Evolutionary conservation across 805 yeast species (phyloP).

Genomic region (Candida stauntonica): DNA sequence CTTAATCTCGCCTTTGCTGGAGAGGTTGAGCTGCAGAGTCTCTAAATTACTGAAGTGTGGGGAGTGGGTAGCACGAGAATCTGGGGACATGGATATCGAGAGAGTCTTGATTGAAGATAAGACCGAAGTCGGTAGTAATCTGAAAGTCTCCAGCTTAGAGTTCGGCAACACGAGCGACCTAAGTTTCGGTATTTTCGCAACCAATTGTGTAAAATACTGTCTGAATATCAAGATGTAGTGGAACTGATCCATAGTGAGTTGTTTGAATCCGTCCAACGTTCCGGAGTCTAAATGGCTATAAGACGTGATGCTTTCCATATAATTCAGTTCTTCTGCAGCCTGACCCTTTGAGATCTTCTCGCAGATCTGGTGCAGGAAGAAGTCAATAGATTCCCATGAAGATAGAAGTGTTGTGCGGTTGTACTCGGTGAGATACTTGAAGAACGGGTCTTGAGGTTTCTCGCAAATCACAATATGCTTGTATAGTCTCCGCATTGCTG

Average conservation of each 20-base stretch:
- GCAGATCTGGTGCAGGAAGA: constrained; percentile 17
- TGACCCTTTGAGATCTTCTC: background rate
- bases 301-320: constrained; percentile 20
- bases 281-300: constrained; percentile 23
- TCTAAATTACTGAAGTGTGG: background rate
- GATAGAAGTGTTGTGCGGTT: constrained; percentile 4
- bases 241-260: constrained; percentile 12
- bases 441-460: constrained; percentile 22
- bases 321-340: constrained; percentile 6
- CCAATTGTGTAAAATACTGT: constrained; percentile 22
- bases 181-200: constrained; percentile 13
- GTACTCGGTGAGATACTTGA: background rate
- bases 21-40: background rate
- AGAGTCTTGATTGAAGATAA: background rate
- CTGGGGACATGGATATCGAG: background rate
- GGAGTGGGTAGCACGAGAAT: background rate
- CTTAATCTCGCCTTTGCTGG: background rate
- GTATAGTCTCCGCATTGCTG: constrained; percentile 21
- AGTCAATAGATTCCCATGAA: constrained; percentile 14
- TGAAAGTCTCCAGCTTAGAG: constrained; percentile 17
- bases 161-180: constrained; percentile 17
- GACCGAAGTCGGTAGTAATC: background rate
- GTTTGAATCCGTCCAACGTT: constrained; percentile 16
- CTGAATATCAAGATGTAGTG: constrained; percentile 16
- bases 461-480: constrained; percentile 22